Conservation (phyloP, 2,329 filamentous ascomycete species). For the Dactylellina parvicollis region DNA sequence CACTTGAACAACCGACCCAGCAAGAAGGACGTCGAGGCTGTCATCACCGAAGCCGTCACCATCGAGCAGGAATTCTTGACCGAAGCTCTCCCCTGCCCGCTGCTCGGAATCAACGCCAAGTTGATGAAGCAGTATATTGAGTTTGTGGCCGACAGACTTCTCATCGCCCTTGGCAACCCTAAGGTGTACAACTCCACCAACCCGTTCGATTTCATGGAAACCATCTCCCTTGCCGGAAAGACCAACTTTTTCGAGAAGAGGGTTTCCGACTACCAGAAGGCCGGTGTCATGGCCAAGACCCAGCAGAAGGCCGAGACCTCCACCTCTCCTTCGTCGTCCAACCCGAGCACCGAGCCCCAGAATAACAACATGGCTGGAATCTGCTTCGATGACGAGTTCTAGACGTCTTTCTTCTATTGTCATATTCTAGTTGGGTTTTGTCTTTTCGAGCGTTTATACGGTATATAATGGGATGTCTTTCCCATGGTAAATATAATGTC, state of each 20-base stretch:
- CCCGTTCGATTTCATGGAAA: slow-evolving; percentile 99
- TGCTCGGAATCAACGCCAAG: slow-evolving; percentile 96
- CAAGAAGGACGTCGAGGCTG: slow-evolving; percentile 80
- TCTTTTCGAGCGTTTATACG: slow-evolving; percentile 27
- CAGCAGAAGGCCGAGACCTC: slow-evolving; percentile 73
- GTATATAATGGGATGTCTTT: slow-evolving; percentile 26
- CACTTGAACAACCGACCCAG: slow-evolving; percentile 91
- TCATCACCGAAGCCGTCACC: slow-evolving; percentile 90
- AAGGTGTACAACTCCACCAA: slow-evolving; percentile 94
- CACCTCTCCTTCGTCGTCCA: slow-evolving; percentile 63
- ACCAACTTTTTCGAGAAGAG: slow-evolving; percentile 99
- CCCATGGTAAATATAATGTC: slow-evolving; percentile 18
- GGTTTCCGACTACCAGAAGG: slow-evolving; percentile 99
- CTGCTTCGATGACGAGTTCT: slow-evolving; percentile 96
- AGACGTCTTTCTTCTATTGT: slow-evolving; percentile 62
- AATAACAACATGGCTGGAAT: slow-evolving; percentile 79
- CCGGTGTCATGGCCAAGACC: slow-evolving; percentile 94
- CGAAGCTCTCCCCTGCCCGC: slow-evolving; percentile 88
- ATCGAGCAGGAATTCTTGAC: slow-evolving; percentile 99
- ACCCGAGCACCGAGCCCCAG: slow-evolving; percentile 65
- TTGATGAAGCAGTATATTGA: slow-evolving; percentile 99
- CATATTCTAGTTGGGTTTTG: neutral
- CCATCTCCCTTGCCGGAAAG: slow-evolving; percentile 98
- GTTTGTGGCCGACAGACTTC: slow-evolving; percentile 95
- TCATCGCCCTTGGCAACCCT: slow-evolving; percentile 90